These are phyloP conservation scores for Podospora australis DNA, from an alignment of 495 filamentous ascomycete genomes.

Conservation along the genomic window DNA sequence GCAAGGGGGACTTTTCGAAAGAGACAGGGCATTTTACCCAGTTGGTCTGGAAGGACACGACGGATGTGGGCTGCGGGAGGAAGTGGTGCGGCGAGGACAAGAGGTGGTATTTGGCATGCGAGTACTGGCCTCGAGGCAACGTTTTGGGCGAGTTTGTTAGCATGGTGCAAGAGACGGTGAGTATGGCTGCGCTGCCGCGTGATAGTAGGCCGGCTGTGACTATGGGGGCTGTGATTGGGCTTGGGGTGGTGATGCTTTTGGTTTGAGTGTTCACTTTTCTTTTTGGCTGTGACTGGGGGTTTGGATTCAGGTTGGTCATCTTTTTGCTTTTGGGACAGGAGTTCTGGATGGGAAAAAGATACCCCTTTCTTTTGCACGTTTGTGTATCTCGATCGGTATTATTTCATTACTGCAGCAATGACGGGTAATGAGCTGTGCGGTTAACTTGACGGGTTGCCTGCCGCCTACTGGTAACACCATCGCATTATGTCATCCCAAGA, in stretches of 20 bases:
- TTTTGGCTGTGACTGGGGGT: background rate
- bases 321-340: too few relatives aligned
- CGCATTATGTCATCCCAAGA: too few relatives aligned
- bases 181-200: background rate
- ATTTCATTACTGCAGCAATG: too few relatives aligned
- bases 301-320: too few relatives aligned
- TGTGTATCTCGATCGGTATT: too few relatives aligned
- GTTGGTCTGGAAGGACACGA: slow-evolving; percentile 71
- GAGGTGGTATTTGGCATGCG: slow-evolving; percentile 75
- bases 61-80: slow-evolving; percentile 61
- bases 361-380: too few relatives aligned
- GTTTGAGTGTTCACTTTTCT: background rate
- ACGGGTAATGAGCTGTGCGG: too few relatives aligned
- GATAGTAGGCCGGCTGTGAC: background rate
- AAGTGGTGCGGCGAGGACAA: slow-evolving; percentile 46
- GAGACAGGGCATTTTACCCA: slow-evolving; percentile 81
- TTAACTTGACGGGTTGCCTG: too few relatives aligned
- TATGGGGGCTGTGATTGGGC: background rate
- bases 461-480: too few relatives aligned
- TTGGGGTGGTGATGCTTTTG: background rate
- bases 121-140: slow-evolving; percentile 73
- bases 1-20: slow-evolving; percentile 48
- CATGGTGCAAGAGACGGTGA: slow-evolving; percentile 39
- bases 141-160: slow-evolving; percentile 51
- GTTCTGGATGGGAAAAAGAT: too few relatives aligned